phyloP scores from a whole-genome alignment of 345 rosid genomes.

The Isatis tinctoria region DNA sequence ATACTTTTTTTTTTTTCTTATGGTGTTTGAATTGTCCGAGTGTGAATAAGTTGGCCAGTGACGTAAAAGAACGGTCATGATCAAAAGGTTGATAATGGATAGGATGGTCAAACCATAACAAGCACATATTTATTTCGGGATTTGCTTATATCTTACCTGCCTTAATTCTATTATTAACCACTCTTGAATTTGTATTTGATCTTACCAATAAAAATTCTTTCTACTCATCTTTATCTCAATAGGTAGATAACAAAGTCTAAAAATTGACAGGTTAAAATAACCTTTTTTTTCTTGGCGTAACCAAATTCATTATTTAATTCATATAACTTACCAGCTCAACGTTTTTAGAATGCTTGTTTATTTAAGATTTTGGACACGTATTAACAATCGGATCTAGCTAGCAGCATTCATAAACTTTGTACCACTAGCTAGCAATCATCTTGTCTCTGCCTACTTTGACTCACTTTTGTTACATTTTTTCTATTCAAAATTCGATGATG shows the following conservation, averaged over 20 bases:
- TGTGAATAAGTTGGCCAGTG: slow-evolving; percentile 14
- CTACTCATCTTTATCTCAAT: slow-evolving; percentile 26
- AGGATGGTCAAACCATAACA: slow-evolving; percentile 19
- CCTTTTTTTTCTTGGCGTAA: slow-evolving; percentile 14
- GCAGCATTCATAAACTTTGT: slow-evolving; percentile 12
- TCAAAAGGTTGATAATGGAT: slow-evolving; percentile 18
- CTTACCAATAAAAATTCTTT: slow-evolving; percentile 22
- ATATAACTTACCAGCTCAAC: slow-evolving; percentile 17
- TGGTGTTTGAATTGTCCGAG: slow-evolving; percentile 1
- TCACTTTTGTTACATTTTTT: neutral
- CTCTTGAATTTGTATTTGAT: slow-evolving; percentile 26
- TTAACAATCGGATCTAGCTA: slow-evolving; percentile 23
- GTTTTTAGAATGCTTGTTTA: slow-evolving; percentile 7
- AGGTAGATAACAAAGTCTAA: slow-evolving; percentile 24
- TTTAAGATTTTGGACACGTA: slow-evolving; percentile 28
- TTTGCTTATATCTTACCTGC: slow-evolving; percentile 33
- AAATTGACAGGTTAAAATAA: slow-evolving; percentile 26
- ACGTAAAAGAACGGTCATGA: slow-evolving; percentile 15
- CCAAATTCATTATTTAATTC: slow-evolving; percentile 15
- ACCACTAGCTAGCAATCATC: slow-evolving; percentile 23
- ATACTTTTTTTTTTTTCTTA: neutral
- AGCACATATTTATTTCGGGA: neutral
- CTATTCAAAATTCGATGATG: slow-evolving; percentile 13
- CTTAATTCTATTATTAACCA: slow-evolving; percentile 29
- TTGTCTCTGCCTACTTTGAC: slow-evolving; percentile 26